Evolutionary conservation across 768 basidiomycete species (phyloP).

Genomic region (Hericium rajendrae): DNA sequence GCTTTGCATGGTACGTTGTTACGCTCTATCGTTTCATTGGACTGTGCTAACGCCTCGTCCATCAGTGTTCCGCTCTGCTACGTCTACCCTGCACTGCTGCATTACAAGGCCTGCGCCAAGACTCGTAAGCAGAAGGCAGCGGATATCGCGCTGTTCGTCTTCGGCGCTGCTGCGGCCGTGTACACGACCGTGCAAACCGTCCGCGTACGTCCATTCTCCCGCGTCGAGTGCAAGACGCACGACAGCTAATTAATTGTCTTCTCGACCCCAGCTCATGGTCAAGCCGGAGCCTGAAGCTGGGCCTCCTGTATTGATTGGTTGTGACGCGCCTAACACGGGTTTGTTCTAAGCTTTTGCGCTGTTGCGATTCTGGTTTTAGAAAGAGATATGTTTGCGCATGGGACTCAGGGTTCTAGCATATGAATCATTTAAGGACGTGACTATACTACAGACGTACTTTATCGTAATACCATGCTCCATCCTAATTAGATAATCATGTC

Average conservation of each 20-base stretch:
- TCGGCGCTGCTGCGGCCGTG: constrained; percentile 60
- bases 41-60: not conserved
- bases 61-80: constrained; percentile 88
- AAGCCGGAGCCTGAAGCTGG: not conserved
- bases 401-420: no score
- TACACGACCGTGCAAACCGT: constrained; percentile 82
- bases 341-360: not conserved
- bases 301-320: constrained; percentile 2
- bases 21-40: not conserved
- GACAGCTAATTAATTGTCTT: not conserved
- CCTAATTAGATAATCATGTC: no score
- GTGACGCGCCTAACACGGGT: not conserved
- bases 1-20: constrained; percentile 77
- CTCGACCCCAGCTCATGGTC: constrained; percentile 8
- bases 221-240: not conserved
- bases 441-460: no score
- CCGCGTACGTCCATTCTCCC: constrained; percentile 31
- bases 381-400: no score
- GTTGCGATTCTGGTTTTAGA: not conserved
- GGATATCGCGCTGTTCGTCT: constrained; percentile 67
- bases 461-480: no score
- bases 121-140: constrained; percentile 54
- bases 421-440: no score
- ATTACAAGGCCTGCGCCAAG: constrained; percentile 76
- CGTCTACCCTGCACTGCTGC: constrained; percentile 89